Evolutionary conservation across 495 filamentous ascomycete species (phyloP), one percentile per base, ranked within the genome.

Genomic region (Tuber brumale): DNA sequence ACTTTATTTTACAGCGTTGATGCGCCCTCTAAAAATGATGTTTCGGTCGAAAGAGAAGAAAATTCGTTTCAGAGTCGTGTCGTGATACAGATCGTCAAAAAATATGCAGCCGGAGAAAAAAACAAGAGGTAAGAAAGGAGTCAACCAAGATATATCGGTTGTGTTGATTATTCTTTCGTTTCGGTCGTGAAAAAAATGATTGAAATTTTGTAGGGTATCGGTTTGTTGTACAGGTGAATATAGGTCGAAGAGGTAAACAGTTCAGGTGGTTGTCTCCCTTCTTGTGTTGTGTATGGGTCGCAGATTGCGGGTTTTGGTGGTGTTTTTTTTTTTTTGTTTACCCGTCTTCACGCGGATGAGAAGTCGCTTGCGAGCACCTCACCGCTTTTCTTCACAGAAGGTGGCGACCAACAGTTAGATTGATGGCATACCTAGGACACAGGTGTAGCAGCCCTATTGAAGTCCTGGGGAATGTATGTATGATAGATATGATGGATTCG

Each of bases 61-160:
- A 79, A 80, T 80, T 79, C 78, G 78, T 80, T 80, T 80, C 61
- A 72, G 71, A 76, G 77, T 79, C 71, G 78, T 80, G 78, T 79
- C 73, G 78, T 80, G 72, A 79, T 80, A 76, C 78, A 72, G 75
- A 72, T 79, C 78, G 76, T 80, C 78, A 80, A 76, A 80, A 80
- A 80, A 57, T 57, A 57, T 57, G 51, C 10, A 57, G 51, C n/a
- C 46, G 46, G n/a, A 70, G 70, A 75, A 79, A 71, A 44, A 76
- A 79, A 79, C 78, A 80, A 51, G 77, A 73, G 71, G 77, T 74
- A 73, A 76, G 48, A 73, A 69, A 79, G 77, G 71, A 79, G 75
- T 70, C 72, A 48, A 37, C 48, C 66, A 46, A 71, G 77, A 79
- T 78, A 76, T 75, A 73, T 69, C 73, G 77, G 73, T 72, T 74